A percentile compares a stretch with the other conserved stretches of the same genome.
Conservation (phyloP, 208 protist genomes). For the Acanthamoeba culbertsoni region DNA sequence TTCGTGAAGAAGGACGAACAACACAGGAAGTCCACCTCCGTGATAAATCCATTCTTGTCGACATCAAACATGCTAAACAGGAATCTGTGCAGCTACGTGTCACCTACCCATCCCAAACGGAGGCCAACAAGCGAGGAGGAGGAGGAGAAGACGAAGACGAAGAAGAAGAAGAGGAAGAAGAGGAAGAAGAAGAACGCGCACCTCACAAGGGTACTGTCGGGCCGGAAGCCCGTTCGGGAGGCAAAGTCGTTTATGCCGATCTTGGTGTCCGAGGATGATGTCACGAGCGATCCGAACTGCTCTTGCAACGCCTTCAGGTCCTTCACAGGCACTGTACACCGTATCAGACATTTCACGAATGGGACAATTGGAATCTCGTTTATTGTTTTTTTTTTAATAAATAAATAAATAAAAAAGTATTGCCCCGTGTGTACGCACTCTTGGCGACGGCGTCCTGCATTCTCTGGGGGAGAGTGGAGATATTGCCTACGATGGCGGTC, state of each 20-base stretch:
- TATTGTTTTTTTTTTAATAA: too few species aligned
- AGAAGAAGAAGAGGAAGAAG: neutral
- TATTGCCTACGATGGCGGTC: neutral
- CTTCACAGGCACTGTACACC: slow-evolving; percentile 7
- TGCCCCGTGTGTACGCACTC: neutral
- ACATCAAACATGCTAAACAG: neutral
- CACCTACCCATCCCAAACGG: too few species aligned
- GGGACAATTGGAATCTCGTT: too few species aligned
- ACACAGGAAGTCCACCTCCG: neutral
- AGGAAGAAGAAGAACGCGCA: neutral
- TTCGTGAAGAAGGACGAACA: slow-evolving; percentile 22
- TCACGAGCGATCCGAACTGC: neutral
- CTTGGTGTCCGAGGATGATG: neutral
- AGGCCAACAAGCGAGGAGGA: too few species aligned
- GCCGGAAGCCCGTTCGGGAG: neutral
- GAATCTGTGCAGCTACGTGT: neutral
- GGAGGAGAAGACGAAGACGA: neutral
- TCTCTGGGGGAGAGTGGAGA: neutral
- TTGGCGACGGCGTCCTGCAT: neutral
- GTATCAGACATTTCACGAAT: too few species aligned
- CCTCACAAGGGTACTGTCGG: neutral
- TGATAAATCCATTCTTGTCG: slow-evolving; percentile 1
- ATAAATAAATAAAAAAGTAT: neutral
- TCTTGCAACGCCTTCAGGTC: neutral
- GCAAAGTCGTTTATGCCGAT: neutral